Base-by-base conservation (phyloP, 164 flowering plant species). In the Akebia trifoliata region DNA sequence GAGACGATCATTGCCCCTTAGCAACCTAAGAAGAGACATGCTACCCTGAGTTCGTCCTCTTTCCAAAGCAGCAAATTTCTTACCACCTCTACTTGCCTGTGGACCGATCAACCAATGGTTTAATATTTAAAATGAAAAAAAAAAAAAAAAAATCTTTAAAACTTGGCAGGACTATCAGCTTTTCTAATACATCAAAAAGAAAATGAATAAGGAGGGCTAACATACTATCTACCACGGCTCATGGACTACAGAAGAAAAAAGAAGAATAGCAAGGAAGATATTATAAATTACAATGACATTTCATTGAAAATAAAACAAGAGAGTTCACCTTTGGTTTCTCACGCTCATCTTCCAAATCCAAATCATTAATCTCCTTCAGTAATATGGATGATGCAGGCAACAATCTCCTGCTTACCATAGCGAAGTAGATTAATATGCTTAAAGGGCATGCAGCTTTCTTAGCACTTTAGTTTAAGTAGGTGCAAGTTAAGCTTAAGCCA, bases 331-430 rank as follows among this genome's bases (percentile, higher is more conserved):
- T 85, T 42, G 76, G 76, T 58, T 66, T 74, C 35, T 62, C 76
- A 54, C 37, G 47, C 25, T 79, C 91, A 48, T 74, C 86, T 17
- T 72, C 76, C 48, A 84, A 20, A 25, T 73, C 81, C 55, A 82
- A 57, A 36, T 54, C 20, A 51, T 49, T 70, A 12, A 78, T 57
- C 49, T 86, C 75, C 71, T 79, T 76, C 36, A 81, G 53, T 56
- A 86, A 64, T 9, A 75, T 5, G 21, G 91, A 78, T 20, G 97
- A 83, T 18, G 77, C 81, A 20, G 94, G 94, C 56, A 72, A 57
- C 49, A 86, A 78, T 68, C 78, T 83, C 89, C 96, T 89, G 29
- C 42, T 59, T 40, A 50, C 32, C 56, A 49, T 21, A 50, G 40
- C 17, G 62, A 2, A 25, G 8, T 52, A 57, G 25, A 35, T 42